Percentiles rank a stretch among this genome's conserved stretches.
phyloP scores from a whole-genome alignment of 2,329 filamentous ascomycete species.

The Samsoniella hepiali region DNA sequence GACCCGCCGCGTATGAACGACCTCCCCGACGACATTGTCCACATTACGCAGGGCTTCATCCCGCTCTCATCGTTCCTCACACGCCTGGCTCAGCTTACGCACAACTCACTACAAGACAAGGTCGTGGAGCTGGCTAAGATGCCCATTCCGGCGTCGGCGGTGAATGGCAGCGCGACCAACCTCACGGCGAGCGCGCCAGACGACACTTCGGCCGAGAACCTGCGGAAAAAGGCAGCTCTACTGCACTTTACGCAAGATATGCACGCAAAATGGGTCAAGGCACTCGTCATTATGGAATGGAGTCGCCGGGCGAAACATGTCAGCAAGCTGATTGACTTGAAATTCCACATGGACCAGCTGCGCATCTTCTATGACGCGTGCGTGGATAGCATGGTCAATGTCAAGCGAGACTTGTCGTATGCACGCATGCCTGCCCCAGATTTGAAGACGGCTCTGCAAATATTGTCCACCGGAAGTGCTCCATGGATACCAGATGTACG shows the following conservation, averaged over 20 bases:
- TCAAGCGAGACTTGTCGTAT: constrained; percentile 69
- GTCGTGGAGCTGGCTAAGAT: constrained; percentile 68
- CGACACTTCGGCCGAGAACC: constrained; percentile 61
- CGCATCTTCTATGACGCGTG: constrained; percentile 58
- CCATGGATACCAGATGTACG: constrained; percentile 75
- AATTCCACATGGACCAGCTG: constrained; percentile 66
- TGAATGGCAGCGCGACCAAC: constrained; percentile 51
- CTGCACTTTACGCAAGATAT: constrained; percentile 75
- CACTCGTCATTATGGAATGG: constrained; percentile 88
- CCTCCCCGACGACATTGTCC: constrained; percentile 59
- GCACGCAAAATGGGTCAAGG: constrained; percentile 88
- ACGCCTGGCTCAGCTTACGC: constrained; percentile 78
- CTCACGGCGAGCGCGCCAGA: constrained; percentile 37
- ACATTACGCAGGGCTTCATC: constrained; percentile 74
- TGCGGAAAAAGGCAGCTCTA: constrained; percentile 71
- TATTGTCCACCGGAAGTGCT: constrained; percentile 74
- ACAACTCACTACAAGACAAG: constrained; percentile 70
- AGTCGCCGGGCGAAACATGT: constrained; percentile 74
- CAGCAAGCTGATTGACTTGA: constrained; percentile 84
- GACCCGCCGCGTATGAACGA: constrained; percentile 49
- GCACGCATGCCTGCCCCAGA: constrained; percentile 86
- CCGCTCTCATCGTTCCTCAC: constrained; percentile 72
- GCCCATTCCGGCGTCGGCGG: constrained; percentile 49
- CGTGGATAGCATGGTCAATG: constrained; percentile 61
- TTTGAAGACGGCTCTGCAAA: constrained; percentile 80